phyloP scores from a whole-genome alignment of 768 basidiomycete species.

The Filobasidium wieringae region DNA sequence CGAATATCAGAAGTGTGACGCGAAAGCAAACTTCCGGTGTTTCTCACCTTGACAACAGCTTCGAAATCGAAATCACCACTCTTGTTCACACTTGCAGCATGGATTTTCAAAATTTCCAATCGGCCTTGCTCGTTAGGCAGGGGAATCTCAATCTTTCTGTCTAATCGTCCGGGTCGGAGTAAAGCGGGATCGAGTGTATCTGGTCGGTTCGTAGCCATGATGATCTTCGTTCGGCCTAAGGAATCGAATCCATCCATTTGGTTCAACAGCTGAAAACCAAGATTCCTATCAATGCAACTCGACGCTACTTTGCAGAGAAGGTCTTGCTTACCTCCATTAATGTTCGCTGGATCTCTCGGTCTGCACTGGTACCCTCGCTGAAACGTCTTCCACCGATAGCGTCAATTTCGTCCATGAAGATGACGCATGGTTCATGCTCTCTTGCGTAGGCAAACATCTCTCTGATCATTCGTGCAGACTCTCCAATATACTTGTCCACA shows the following conservation, averaged over 20 bases:
- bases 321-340: slow-evolving; percentile 69
- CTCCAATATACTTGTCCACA: slow-evolving; percentile 76
- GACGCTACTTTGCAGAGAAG: background rate
- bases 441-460: slow-evolving; percentile 98
- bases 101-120: slow-evolving; percentile 93
- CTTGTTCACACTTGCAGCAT: slow-evolving; percentile 87
- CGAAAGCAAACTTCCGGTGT: background rate
- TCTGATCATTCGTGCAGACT: slow-evolving; percentile 85
- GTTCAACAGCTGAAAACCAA: slow-evolving; percentile 60
- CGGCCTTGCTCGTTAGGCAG: slow-evolving; percentile 95
- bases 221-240: slow-evolving; percentile 84
- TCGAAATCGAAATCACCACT: slow-evolving; percentile 92
- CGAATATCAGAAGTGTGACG: background rate
- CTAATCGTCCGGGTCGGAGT: slow-evolving; percentile 85
- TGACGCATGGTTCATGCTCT: slow-evolving; percentile 96
- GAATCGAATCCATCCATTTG: slow-evolving; percentile 99
- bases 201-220: slow-evolving; percentile 99
- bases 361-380: slow-evolving; percentile 93
- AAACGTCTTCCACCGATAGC: slow-evolving; percentile 86
- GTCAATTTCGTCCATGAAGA: slow-evolving; percentile 82
- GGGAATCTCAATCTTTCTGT: slow-evolving; percentile 95
- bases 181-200: slow-evolving; percentile 96
- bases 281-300: background rate
- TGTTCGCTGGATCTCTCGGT: slow-evolving; percentile 96
- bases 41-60: slow-evolving; percentile 78